Base-by-base conservation (phyloP, 148 eudicot species). In the Rhododendron kiyosumense region DNA sequence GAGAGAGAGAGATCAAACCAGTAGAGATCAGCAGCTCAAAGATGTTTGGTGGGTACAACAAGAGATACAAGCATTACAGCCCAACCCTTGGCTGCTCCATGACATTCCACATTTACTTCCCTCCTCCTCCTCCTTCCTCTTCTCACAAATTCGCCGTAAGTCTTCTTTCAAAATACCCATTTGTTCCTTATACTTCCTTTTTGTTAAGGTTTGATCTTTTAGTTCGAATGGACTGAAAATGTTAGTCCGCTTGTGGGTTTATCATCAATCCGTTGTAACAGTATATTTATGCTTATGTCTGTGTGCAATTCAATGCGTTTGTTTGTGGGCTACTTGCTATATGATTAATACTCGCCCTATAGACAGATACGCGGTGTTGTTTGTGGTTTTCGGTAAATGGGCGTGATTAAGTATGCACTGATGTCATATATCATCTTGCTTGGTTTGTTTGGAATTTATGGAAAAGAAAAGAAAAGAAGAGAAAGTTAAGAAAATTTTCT, bases 31-130 rank as follows among this genome's bases (percentile, higher is more conserved):
- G 96, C 92, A 95, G 98, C 90, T 14, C 94, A 4, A 97, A 97
- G 88, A 94, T 97, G 99, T 91, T 89, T 79, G 99, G 88, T 76
- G 98, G 98, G 15, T 94, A 85, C 93, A 97, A 95, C 92, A 95
- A 94, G 91, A 89, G 99, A 93, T 97, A 88, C 95, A 95, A 91
- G 86, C 99, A 97, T 77, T 91, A 86, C 81, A 94, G 98, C 32
- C 92, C 96, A 4, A 93, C 96, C 11, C 92, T 97, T 1, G 95
- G 92, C 78, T 97, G 99, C 81, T 92, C 94, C 87, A 97, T 97
- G 99, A 95, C 88, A 84, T 95, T 97, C 90, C 89, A 90, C 87
- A 88, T 97, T 59, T 97, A 87, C 88, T 95, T 97, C 54, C 98
- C 99, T 77, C 99, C 96, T 86, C 61, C 61, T 52, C 82, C 93